A percentile compares a stretch with the other conserved stretches of the same genome.
These are phyloP conservation scores for Cladophialophora yegresii DNA, from an alignment of 2,329 filamentous ascomycete species.

Conservation along the genomic window DNA sequence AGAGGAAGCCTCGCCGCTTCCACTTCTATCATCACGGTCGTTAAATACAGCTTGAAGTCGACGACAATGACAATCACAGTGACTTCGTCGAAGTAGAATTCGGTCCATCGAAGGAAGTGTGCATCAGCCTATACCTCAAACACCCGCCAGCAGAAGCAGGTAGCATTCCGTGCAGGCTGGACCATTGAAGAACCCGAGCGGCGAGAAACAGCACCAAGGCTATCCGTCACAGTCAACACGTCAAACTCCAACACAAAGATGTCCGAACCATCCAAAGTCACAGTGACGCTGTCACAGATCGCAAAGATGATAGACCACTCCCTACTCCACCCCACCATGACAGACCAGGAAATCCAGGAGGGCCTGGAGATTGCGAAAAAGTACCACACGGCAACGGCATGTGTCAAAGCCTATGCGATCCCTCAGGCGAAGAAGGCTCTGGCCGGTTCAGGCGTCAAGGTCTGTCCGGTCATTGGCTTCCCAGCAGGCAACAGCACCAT, in stretches of 20 bases:
- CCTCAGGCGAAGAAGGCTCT: slow-evolving; percentile 53
- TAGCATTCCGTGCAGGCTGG: not conserved
- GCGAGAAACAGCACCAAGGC: not conserved
- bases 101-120: not conserved
- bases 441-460: slow-evolving; percentile 50
- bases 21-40: not conserved
- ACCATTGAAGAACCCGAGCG: not conserved
- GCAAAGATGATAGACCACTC: slow-evolving; percentile 63
- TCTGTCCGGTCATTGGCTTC: slow-evolving; percentile 64
- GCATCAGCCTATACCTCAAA: not conserved
- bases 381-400: slow-evolving; percentile 58
- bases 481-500: slow-evolving; percentile 61
- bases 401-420: slow-evolving; percentile 61
- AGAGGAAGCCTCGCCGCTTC: slow-evolving; percentile 2
- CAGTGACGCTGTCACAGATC: slow-evolving; percentile 51
- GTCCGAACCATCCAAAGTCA: slow-evolving; percentile 37
- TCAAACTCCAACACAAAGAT: slow-evolving; percentile 2
- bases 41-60: not conserved
- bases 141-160: not conserved
- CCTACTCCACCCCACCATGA: slow-evolving; percentile 63
- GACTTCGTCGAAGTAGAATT: not conserved
- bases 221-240: not conserved
- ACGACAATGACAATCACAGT: not conserved
- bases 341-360: slow-evolving; percentile 55
- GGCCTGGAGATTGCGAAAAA: slow-evolving; percentile 54